These are phyloP conservation scores for Coniosporium tulheliwenetii DNA, from an alignment of 2,329 filamentous ascomycete species.

Conservation along the genomic window DNA sequence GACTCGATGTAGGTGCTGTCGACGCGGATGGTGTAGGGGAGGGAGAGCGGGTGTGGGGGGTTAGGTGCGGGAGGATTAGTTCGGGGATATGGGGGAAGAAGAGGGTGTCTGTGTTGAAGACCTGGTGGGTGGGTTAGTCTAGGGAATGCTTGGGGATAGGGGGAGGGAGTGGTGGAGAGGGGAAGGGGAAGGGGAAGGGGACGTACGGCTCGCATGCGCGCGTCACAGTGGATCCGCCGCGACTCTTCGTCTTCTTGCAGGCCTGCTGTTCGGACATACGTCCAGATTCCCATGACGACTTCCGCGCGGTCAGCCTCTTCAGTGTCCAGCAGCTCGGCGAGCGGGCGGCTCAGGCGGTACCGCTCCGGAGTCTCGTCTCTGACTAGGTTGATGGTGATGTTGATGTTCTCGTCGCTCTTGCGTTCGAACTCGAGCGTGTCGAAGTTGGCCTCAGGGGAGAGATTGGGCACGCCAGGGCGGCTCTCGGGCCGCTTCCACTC, in stretches of 20 bases:
- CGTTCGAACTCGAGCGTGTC: slow-evolving; percentile 86
- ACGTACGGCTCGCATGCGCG: slow-evolving; percentile 58
- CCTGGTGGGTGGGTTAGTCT: slow-evolving; percentile 26
- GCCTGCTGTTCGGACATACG: slow-evolving; percentile 75
- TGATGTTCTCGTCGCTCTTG: slow-evolving; percentile 80
- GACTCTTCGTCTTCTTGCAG: slow-evolving; percentile 93
- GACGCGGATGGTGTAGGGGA: slow-evolving; percentile 86
- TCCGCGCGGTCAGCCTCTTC: slow-evolving; percentile 76
- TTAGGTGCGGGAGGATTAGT: slow-evolving; percentile 63
- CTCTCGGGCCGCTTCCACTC: slow-evolving; percentile 75
- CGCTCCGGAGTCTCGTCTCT: slow-evolving; percentile 77
- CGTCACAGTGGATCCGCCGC: slow-evolving; percentile 80
- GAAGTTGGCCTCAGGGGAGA: slow-evolving; percentile 60
- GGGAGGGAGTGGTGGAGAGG: slow-evolving; percentile 1
- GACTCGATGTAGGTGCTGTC: slow-evolving; percentile 41
- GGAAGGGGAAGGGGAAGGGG: background rate
- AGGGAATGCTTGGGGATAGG: background rate
- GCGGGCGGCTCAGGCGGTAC: slow-evolving; percentile 59
- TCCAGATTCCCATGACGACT: slow-evolving; percentile 83
- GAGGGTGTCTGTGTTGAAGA: slow-evolving; percentile 60
- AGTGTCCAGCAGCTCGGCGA: slow-evolving; percentile 76
- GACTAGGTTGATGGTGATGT: slow-evolving; percentile 74
- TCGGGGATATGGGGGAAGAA: slow-evolving; percentile 77
- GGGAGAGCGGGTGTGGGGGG: slow-evolving; percentile 65
- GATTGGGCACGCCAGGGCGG: slow-evolving; percentile 23